These are phyloP conservation scores for Wickerhamomyces alni DNA, from an alignment of 805 yeast species.

Conservation along the genomic window DNA sequence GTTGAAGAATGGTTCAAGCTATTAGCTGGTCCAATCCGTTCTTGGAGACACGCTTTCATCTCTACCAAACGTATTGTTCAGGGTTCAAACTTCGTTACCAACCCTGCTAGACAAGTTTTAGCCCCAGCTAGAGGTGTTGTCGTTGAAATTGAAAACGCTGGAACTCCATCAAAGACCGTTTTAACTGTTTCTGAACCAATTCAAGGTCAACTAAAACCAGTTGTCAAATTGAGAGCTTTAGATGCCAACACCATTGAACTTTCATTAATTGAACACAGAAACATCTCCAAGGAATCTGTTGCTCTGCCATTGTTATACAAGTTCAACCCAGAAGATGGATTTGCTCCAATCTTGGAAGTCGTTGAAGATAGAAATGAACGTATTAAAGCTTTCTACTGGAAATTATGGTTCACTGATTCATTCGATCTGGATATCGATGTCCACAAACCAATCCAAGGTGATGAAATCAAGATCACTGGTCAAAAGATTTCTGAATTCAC, in stretches of 20 bases:
- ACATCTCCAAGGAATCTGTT: conserved; percentile 68
- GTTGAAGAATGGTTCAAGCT: conserved; percentile 62
- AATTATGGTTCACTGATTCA: conserved; percentile 81
- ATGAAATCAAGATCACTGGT: conserved; percentile 58
- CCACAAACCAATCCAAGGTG: conserved; percentile 65
- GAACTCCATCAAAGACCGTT: conserved; percentile 46
- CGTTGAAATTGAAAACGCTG: conserved; percentile 53
- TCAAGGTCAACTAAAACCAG: conserved; percentile 63
- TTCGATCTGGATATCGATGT: conserved; percentile 63
- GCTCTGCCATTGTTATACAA: conserved; percentile 72
- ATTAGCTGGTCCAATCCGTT: conserved; percentile 70
- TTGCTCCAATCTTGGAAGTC: conserved; percentile 88
- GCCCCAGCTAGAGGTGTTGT: conserved; percentile 64
- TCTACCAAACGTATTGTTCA: conserved; percentile 78
- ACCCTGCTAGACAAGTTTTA: conserved; percentile 76
- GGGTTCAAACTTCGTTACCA: conserved; percentile 70
- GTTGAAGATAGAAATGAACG: conserved; percentile 88
- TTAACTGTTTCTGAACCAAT: conserved; percentile 64
- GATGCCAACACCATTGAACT: conserved; percentile 54
- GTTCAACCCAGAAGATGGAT: conserved; percentile 84
- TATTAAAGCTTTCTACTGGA: conserved; percentile 96
- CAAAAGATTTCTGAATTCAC: conserved; percentile 86
- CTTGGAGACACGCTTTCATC: conserved; percentile 91
- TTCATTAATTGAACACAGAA: conserved; percentile 81
- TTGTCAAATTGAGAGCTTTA: conserved; percentile 54